phyloP scores from a whole-genome alignment of 2,329 filamentous ascomycete genomes.

The Ploettnerulaceae sp. region DNA sequence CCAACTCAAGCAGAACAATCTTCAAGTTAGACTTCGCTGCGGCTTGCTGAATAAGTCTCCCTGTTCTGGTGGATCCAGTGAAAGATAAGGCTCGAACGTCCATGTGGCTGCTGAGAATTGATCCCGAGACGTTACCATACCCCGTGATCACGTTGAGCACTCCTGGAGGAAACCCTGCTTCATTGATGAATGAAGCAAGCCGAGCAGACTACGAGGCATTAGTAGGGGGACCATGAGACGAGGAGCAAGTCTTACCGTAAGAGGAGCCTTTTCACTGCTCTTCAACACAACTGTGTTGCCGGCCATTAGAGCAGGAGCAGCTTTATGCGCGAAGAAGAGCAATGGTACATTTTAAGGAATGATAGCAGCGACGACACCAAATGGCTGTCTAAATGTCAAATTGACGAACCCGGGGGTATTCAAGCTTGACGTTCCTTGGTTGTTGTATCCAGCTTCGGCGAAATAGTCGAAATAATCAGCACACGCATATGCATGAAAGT shows the following conservation, averaged over 20 bases:
- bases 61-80: constrained; percentile 67
- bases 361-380: constrained; percentile 44
- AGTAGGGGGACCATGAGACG: constrained; percentile 22
- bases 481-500: constrained; percentile 30
- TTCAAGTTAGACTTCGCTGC: constrained; percentile 54
- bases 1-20: constrained; percentile 58
- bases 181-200: constrained; percentile 34
- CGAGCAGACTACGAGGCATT: constrained; percentile 37
- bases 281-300: constrained; percentile 47
- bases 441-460: constrained; percentile 41
- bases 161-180: constrained; percentile 34
- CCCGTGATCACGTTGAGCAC: constrained; percentile 38
- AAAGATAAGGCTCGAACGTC: constrained; percentile 49
- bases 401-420: constrained; percentile 42
- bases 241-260: constrained; percentile 55
- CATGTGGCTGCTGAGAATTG: constrained; percentile 31
- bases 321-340: constrained; percentile 46
- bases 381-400: constrained; percentile 58
- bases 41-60: constrained; percentile 65
- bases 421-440: constrained; percentile 35
- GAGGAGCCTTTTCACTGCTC: constrained; percentile 42
- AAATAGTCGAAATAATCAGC: constrained; percentile 38
- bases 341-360: constrained; percentile 54
- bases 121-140: constrained; percentile 35
- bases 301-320: constrained; percentile 54